Percentiles rank a stretch among this genome's conserved stretches.
phyloP scores from a whole-genome alignment of 2,329 filamentous ascomycete species.

The Trichophyton schoenleinii region DNA sequence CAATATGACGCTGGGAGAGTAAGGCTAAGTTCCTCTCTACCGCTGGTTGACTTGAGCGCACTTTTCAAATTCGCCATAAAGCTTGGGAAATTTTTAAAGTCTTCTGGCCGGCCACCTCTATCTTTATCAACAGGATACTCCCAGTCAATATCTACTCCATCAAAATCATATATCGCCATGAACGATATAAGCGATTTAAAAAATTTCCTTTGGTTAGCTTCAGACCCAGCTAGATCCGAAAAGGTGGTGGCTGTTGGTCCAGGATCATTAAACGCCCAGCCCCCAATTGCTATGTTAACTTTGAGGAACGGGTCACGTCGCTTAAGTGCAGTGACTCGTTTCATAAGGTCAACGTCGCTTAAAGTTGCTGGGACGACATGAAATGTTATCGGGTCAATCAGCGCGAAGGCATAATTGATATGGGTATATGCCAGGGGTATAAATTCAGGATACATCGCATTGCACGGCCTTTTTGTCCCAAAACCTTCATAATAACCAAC shows the following conservation, averaged over 20 bases:
- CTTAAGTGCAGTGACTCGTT: constrained; percentile 22
- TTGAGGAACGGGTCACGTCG: constrained; percentile 17
- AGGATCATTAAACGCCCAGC: constrained; percentile 30
- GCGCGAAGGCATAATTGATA: constrained; percentile 30
- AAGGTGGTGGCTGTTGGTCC: constrained; percentile 16
- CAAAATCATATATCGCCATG: constrained; percentile 32
- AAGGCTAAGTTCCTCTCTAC: constrained; percentile 11
- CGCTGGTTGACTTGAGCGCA: constrained; percentile 9
- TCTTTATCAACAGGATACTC: constrained; percentile 28
- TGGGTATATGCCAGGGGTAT: constrained; percentile 14
- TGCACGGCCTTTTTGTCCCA: constrained; percentile 13
- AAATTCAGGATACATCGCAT: constrained; percentile 11
- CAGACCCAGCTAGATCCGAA: constrained; percentile 15
- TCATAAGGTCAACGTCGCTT: constrained; percentile 15
- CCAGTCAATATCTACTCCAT: constrained; percentile 40
- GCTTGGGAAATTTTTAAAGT: constrained; percentile 23
- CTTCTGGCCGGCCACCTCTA: constrained; percentile 25
- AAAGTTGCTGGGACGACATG: constrained; percentile 29
- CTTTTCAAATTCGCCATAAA: constrained; percentile 15
- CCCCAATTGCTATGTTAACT: constrained; percentile 30
- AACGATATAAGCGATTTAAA: constrained; percentile 28
- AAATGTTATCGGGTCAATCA: constrained; percentile 27
- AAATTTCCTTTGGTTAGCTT: constrained; percentile 22
- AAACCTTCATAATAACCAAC: constrained; percentile 29
- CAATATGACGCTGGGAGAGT: constrained; percentile 12